Evolutionary conservation across 2,329 filamentous ascomycete genomes (phyloP).

Genomic region (Amesomyces nigricolor): DNA sequence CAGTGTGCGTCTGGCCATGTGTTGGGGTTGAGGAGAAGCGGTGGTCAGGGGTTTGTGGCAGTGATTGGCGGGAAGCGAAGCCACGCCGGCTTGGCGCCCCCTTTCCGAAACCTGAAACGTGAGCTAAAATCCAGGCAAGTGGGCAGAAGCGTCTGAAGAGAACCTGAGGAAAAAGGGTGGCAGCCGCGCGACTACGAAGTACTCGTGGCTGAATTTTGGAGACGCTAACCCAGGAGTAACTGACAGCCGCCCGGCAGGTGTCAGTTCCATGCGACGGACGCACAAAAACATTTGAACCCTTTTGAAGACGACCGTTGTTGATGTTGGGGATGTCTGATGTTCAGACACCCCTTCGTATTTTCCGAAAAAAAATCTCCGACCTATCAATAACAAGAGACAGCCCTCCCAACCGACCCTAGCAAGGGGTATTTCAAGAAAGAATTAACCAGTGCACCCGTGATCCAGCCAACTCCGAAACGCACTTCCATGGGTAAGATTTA

Average conservation of each 20-base stretch:
- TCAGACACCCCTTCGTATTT: too few relatives aligned
- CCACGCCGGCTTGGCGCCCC: slow-evolving; percentile 12
- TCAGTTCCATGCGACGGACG: too few relatives aligned
- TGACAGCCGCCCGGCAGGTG: too few relatives aligned
- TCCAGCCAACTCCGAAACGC: not conserved
- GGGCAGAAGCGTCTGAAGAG: not conserved
- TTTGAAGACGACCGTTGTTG: too few relatives aligned
- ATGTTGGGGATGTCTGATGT: too few relatives aligned
- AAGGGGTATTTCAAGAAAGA: slow-evolving; percentile 10
- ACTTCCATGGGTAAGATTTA: not conserved
- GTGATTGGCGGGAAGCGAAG: slow-evolving; percentile 14
- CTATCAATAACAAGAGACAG: not conserved
- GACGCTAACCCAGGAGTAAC: too few relatives aligned
- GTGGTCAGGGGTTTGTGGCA: slow-evolving; percentile 13
- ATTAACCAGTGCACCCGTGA: not conserved
- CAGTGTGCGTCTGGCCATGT: not conserved
- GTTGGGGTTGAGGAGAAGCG: not conserved
- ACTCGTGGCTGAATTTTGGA: too few relatives aligned
- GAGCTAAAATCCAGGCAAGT: slow-evolving; percentile 2
- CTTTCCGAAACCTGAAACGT: slow-evolving; percentile 16
- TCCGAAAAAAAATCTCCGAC: too few relatives aligned
- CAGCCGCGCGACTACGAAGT: slow-evolving; percentile 8
- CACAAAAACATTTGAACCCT: too few relatives aligned
- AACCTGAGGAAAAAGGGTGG: not conserved
- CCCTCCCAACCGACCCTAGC: not conserved